Evolutionary conservation across 257 asterid species (phyloP).

Genomic region (Solanum virginianum): DNA sequence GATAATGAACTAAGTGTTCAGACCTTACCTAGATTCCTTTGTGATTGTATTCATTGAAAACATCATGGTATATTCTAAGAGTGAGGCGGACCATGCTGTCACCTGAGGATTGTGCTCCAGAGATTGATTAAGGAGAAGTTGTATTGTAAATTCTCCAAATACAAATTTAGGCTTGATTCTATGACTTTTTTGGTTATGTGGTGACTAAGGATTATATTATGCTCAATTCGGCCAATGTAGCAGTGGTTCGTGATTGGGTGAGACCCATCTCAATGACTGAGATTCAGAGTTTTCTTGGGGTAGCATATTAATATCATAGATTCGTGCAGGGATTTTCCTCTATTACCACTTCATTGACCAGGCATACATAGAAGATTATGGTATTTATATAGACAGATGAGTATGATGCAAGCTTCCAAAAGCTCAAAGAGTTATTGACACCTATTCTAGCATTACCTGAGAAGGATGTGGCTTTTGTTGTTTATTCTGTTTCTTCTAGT

Average conservation of each 20-base stretch:
- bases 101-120: no score
- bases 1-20: neutral
- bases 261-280: neutral
- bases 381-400: neutral
- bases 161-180: no score
- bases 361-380: no score
- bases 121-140: neutral
- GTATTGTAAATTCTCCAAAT: no score
- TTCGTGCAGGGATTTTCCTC: neutral
- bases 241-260: no score
- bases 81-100: neutral
- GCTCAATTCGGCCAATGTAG: neutral
- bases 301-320: no score
- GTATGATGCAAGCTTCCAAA: no score
- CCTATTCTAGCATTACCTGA: neutral
- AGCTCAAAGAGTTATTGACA: neutral
- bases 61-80: neutral
- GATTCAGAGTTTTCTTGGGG: neutral
- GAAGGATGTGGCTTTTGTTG: neutral
- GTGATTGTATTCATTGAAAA: no score
- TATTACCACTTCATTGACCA: neutral
- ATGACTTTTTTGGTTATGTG: neutral
- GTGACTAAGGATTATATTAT: neutral
- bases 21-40: neutral
- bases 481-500: no score